Evolutionary conservation across 257 asterid genomes (phyloP).

Genomic region (Scutellaria barbata): DNA sequence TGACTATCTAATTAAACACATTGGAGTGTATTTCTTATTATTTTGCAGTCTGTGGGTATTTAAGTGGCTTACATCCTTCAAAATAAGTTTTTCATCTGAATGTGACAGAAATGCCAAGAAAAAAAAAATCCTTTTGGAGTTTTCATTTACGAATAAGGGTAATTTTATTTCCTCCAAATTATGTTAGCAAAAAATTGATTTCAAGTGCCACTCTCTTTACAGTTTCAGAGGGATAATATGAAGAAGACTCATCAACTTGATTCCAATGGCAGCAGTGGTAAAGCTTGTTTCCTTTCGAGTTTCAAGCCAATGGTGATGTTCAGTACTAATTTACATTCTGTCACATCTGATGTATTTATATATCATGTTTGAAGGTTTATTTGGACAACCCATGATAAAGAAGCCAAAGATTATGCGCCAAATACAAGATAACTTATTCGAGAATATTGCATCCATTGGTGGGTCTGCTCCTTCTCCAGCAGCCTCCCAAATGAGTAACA

Average conservation of each 20-base stretch:
- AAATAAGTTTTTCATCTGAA: background rate
- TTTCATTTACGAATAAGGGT: constrained; percentile 3
- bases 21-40: constrained; percentile 11
- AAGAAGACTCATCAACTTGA: constrained; percentile 71
- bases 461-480: constrained; percentile 87
- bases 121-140: constrained; percentile 26
- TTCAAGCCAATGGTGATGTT: constrained; percentile 23
- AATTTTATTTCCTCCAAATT: constrained; percentile 14
- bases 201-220: constrained; percentile 34
- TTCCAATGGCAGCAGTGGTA: constrained; percentile 77
- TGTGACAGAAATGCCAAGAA: background rate
- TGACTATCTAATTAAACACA: background rate
- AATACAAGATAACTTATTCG: constrained; percentile 70
- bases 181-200: constrained; percentile 6
- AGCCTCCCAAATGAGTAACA: constrained; percentile 90
- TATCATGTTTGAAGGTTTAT: constrained; percentile 66
- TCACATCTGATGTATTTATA: constrained; percentile 29
- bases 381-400: constrained; percentile 74
- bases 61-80: background rate
- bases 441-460: constrained; percentile 57
- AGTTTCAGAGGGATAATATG: constrained; percentile 69
- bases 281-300: constrained; percentile 25
- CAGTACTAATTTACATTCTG: constrained; percentile 25
- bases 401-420: constrained; percentile 78
- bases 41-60: constrained; percentile 14